Percentiles rank a stretch among this genome's conserved stretches.
Conservation (phyloP, 1,284 basidiomycete species). For the Microbotryomycetes sp. region DNA sequence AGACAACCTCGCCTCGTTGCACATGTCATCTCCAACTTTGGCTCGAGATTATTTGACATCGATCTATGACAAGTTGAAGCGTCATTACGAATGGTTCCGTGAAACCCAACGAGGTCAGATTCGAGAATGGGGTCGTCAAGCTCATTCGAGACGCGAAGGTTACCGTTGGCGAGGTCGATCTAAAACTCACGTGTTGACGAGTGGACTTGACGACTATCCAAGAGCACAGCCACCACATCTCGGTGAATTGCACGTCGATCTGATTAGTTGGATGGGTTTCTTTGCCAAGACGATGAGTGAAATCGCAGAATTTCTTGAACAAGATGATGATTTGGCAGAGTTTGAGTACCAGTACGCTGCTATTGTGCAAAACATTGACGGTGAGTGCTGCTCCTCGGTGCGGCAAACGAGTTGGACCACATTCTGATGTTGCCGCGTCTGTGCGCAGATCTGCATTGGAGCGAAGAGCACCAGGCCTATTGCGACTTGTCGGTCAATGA, state of each 20-base stretch:
- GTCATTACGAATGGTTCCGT: conserved; percentile 93
- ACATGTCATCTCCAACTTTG: conserved; percentile 53
- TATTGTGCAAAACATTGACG: conserved; percentile 78
- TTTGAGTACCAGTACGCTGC: conserved; percentile 70
- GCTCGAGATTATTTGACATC: conserved; percentile 63
- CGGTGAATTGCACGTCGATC: conserved; percentile 84
- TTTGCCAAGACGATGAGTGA: conserved; percentile 83
- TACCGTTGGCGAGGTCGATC: conserved; percentile 93
- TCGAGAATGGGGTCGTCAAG: conserved; percentile 74
- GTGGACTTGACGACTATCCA: conserved; percentile 92
- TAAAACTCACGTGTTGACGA: conserved; percentile 77
- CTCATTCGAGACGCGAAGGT: conserved; percentile 75
- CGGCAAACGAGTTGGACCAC: neutral
- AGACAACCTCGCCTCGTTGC: conserved; percentile 42
- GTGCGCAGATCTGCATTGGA: conserved; percentile 82
- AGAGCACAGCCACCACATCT: conserved; percentile 70
- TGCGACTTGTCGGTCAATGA: conserved; percentile 80
- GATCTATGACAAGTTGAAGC: conserved; percentile 74
- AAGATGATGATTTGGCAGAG: conserved; percentile 67
- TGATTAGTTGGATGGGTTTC: conserved; percentile 92
- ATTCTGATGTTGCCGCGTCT: neutral
- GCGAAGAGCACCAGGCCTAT: conserved; percentile 78
- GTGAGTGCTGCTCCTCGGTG: conserved; percentile 44
- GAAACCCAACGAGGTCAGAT: conserved; percentile 87
- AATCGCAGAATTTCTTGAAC: conserved; percentile 73